Base-by-base conservation (phyloP, 495 filamentous ascomycete species). In the Thozetella sp. region DNA sequence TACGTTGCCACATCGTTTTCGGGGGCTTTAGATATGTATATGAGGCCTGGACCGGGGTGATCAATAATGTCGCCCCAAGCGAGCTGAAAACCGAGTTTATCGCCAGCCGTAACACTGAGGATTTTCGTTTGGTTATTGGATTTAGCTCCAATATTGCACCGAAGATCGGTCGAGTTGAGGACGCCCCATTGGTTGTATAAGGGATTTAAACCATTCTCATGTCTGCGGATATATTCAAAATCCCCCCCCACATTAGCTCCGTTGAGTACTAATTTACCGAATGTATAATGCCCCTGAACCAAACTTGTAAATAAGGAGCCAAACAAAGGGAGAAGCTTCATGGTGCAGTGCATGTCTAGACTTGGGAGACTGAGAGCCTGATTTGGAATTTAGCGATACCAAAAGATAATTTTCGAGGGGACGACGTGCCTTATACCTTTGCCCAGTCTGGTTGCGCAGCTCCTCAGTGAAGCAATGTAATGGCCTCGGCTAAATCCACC, bases 1-100 rank as follows among this genome's bases (percentile, higher is more conserved):
- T 74, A 78, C 19, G 63, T 64, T 15, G 65, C 54, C n/a, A 70
- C 68, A 20, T 56, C 55, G 22, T 56, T 56, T n/a, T n/a, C n/a
- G 4, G 72, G 65, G 11, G 73, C 76, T n/a, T 72, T 70, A 55
- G 73, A 71, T 67, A 78, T 71, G 52, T 65, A 69, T 52, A 67
- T 46, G n/a, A 59, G 53, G 24, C 63, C 61, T 24, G 67, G 69
- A 4, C 73, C 69, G 4, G 65, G 71, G 55, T 73, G 73, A 34
- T 65, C 57, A 52, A 69, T 67, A 40, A 65, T 67, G 55, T 66
- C 68, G 46, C 63, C 55, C 57, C 54, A 60, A 50, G 51, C 67
- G 22, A 65, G 55, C 53, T 61, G 70, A 61, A 76, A 75, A 43
- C 75, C 70, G 23, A 72, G 59, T 9, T 54, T 61, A 27, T 68